Percentiles rank a stretch among this genome's conserved stretches.
phyloP scores from a whole-genome alignment of 805 yeast species.

The Lachancea nothofagi region DNA sequence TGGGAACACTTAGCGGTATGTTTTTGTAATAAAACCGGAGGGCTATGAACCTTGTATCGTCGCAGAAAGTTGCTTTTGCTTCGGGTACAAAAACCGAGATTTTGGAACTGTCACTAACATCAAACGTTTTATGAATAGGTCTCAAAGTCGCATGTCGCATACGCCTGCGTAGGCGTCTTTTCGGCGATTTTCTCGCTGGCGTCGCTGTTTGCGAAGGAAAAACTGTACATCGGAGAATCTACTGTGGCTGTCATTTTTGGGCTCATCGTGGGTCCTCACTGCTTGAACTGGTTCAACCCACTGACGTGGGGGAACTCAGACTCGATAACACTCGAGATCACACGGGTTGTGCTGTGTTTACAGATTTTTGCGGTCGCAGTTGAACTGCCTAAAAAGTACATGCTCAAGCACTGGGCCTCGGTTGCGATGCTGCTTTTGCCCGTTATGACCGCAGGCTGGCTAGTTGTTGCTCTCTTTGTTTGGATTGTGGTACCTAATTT shows the following conservation, averaged over 20 bases:
- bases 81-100: neutral
- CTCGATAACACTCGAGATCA: conserved; percentile 72
- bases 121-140: conserved; percentile 27
- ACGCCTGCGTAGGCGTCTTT: conserved; percentile 82
- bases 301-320: conserved; percentile 81
- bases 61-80: neutral
- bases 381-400: conserved; percentile 83
- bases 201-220: conserved; percentile 77
- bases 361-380: conserved; percentile 95
- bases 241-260: conserved; percentile 84
- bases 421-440: conserved; percentile 71
- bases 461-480: conserved; percentile 70
- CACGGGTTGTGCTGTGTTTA: conserved; percentile 74
- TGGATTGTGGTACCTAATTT: conserved; percentile 74
- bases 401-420: conserved; percentile 77
- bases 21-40: neutral
- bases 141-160: conserved; percentile 74
- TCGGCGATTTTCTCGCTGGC: conserved; percentile 73
- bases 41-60: neutral
- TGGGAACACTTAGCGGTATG: conserved; percentile 32
- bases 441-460: conserved; percentile 89
- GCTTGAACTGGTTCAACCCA: conserved; percentile 79
- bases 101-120: neutral
- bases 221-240: conserved; percentile 85
- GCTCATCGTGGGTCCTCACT: conserved; percentile 82